phyloP scores from a whole-genome alignment of 2,329 filamentous ascomycete genomes.

The Xylariales sp. region DNA sequence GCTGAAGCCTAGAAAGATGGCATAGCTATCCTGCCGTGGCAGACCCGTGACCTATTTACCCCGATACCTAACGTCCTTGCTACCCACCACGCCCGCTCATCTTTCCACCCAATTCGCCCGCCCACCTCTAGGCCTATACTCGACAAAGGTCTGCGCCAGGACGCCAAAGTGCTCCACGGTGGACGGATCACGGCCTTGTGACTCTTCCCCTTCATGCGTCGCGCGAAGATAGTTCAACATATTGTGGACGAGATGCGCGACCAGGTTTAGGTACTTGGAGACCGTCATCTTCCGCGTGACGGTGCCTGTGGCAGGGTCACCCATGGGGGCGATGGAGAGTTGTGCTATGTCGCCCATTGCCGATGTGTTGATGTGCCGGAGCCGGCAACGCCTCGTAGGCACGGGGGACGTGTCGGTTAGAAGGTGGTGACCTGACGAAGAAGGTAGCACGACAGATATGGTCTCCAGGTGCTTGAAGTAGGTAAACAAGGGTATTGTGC shows the following conservation, averaged over 20 bases:
- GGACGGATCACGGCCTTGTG: too few species aligned
- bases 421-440: background rate
- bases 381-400: conserved; percentile 1
- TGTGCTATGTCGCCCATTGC: background rate
- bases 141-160: conserved; percentile 6
- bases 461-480: conserved; percentile 4
- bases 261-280: background rate
- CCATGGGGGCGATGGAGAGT: background rate
- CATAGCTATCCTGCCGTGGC: too few species aligned
- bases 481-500: conserved; percentile 3
- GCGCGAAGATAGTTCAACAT: background rate
- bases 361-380: background rate
- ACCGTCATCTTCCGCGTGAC: conserved; percentile 1
- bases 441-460: background rate
- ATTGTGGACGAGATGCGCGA: background rate
- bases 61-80: too few species aligned
- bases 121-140: conserved; percentile 1
- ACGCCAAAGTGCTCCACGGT: too few species aligned
- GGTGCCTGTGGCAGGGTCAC: background rate
- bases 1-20: too few species aligned
- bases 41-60: background rate
- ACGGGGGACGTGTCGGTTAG: background rate
- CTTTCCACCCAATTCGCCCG: background rate
- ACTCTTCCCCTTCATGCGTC: too few species aligned
- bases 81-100: background rate